phyloP scores from a whole-genome alignment of 1,284 basidiomycete genomes.

The Cerrena zonata region DNA sequence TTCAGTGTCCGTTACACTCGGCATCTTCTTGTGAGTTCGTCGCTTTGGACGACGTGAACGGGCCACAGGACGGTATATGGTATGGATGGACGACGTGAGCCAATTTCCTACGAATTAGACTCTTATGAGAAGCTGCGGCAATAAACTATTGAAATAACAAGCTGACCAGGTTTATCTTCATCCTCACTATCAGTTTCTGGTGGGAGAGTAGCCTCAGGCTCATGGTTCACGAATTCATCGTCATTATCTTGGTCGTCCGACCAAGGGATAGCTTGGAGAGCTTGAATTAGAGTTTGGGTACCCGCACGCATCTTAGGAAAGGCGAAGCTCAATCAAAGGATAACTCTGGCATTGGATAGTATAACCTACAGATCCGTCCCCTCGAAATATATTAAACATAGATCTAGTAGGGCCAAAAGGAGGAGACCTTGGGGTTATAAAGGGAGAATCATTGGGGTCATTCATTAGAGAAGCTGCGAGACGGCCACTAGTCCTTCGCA shows the following conservation, averaged over 20 bases:
- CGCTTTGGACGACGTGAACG: constrained; percentile 42
- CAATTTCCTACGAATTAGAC: constrained; percentile 25
- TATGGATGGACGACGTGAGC: constrained; percentile 78
- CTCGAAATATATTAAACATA: constrained; percentile 48
- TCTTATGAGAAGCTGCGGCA: background rate
- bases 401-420: constrained; percentile 39
- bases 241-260: constrained; percentile 60
- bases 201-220: constrained; percentile 29
- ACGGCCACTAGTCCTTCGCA: constrained; percentile 14
- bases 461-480: constrained; percentile 12
- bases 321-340: constrained; percentile 3
- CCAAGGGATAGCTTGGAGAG: constrained; percentile 76
- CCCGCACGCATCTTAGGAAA: constrained; percentile 62
- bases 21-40: constrained; percentile 13
- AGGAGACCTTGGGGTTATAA: constrained; percentile 69
- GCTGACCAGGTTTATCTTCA: constrained; percentile 43
- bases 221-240: constrained; percentile 49
- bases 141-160: background rate
- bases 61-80: constrained; percentile 77
- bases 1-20: constrained; percentile 24
- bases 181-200: constrained; percentile 56
- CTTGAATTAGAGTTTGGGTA: constrained; percentile 80
- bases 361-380: constrained; percentile 58
- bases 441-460: constrained; percentile 78
- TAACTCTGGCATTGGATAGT: background rate